phyloP scores from a whole-genome alignment of 2,329 filamentous ascomycete genomes.

The Metarhizium sp. region DNA sequence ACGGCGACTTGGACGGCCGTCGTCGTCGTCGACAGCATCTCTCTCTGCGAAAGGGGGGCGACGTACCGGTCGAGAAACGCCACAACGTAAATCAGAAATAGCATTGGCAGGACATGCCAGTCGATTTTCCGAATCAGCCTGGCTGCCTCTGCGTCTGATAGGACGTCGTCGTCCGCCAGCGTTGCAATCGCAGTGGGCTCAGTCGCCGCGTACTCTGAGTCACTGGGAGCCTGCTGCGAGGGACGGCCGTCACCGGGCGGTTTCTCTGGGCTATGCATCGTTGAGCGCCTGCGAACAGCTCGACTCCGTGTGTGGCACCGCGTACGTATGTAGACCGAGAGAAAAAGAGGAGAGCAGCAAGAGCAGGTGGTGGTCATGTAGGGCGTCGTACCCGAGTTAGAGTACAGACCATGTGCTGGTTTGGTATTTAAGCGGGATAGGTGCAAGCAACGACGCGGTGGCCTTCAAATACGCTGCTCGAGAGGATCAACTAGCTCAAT shows the following conservation, averaged over 20 bases:
- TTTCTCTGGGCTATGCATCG: not conserved
- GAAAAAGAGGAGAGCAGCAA: not conserved
- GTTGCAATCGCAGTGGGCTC: not conserved
- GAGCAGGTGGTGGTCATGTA: no score
- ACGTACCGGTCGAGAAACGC: slow-evolving; percentile 4
- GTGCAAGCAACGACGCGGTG: not conserved
- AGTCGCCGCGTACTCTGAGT: not conserved
- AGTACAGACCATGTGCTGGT: no score
- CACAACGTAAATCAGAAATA: slow-evolving; percentile 6
- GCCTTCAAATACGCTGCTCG: not conserved
- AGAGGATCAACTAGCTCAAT: not conserved
- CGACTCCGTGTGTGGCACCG: not conserved
- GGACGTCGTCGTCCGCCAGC: not conserved
- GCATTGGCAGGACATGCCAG: slow-evolving; percentile 3
- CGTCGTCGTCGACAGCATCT: not conserved
- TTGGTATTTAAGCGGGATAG: no score
- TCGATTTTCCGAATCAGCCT: slow-evolving; percentile 2
- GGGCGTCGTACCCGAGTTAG: no score
- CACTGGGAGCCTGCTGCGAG: not conserved
- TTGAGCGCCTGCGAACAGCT: not conserved
- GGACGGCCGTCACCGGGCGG: not conserved
- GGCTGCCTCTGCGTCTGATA: slow-evolving; percentile 1
- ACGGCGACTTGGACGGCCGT: no score
- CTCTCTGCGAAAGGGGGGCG: not conserved
- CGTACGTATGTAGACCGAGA: not conserved